Evolutionary conservation across 2,329 filamentous ascomycete genomes (phyloP).

Genomic region (Claviceps africana): DNA sequence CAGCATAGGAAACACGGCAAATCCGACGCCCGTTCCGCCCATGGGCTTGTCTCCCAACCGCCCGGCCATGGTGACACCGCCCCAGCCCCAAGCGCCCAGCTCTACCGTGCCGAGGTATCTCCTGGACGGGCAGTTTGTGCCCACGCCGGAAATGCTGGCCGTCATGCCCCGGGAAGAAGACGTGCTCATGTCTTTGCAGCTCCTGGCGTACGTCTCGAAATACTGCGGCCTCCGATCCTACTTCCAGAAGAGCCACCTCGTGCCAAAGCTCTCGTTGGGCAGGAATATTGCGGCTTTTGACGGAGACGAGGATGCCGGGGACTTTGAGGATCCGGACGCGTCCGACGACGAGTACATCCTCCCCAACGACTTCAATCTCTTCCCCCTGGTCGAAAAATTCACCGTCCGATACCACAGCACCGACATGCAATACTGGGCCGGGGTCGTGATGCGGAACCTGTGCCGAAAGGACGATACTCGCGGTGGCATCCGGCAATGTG

Average conservation of each 20-base stretch:
- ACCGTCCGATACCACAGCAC: slow-evolving; percentile 88
- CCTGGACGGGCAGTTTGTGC: slow-evolving; percentile 56
- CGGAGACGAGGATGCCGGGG: slow-evolving; percentile 40
- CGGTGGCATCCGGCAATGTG: slow-evolving; percentile 90
- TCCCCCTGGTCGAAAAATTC: slow-evolving; percentile 95
- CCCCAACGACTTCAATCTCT: slow-evolving; percentile 94
- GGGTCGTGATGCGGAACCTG: slow-evolving; percentile 95
- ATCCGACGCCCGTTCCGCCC: slow-evolving; percentile 49
- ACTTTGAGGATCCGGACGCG: slow-evolving; percentile 34
- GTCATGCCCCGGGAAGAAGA: slow-evolving; percentile 96
- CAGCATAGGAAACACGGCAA: slow-evolving; percentile 62
- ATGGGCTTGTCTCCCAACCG: slow-evolving; percentile 64
- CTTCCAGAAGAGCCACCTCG: slow-evolving; percentile 88
- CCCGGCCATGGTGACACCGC: slow-evolving; percentile 53
- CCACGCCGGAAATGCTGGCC: slow-evolving; percentile 62
- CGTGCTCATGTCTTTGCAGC: slow-evolving; percentile 91
- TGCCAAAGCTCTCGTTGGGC: slow-evolving; percentile 81
- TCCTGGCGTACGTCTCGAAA: slow-evolving; percentile 94
- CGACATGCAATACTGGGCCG: slow-evolving; percentile 99
- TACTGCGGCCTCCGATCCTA: slow-evolving; percentile 94
- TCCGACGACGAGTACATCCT: slow-evolving; percentile 78
- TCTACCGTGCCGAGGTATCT: slow-evolving; percentile 67
- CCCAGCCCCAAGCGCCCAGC: slow-evolving; percentile 58
- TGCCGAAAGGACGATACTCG: slow-evolving; percentile 94
- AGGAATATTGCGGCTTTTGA: slow-evolving; percentile 72